phyloP scores from a whole-genome alignment of 1,139 yeast genomes.

The Nakaseomyces glabratus region DNA sequence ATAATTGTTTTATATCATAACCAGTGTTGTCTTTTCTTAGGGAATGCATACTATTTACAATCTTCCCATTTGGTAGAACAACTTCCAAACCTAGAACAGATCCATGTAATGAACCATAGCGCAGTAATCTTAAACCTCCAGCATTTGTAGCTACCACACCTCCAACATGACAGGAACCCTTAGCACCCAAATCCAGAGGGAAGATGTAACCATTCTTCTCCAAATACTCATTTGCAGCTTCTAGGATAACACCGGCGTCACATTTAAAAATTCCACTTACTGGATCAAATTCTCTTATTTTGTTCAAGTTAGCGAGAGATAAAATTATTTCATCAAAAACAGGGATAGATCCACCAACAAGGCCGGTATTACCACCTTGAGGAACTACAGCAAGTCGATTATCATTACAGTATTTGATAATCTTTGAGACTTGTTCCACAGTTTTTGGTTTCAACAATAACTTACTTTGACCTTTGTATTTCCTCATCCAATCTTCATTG shows the following conservation, averaged over 20 bases:
- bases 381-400: constrained; percentile 80
- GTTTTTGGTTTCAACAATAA: constrained; percentile 79
- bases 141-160: constrained; percentile 96
- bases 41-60: constrained; percentile 70
- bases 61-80: constrained; percentile 81
- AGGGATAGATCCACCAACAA: constrained; percentile 93
- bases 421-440: constrained; percentile 66
- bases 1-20: constrained; percentile 81
- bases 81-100: constrained; percentile 85
- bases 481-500: constrained; percentile 96
- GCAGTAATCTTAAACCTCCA: constrained; percentile 80
- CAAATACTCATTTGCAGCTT: constrained; percentile 71
- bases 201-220: constrained; percentile 79
- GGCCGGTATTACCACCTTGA: constrained; percentile 95
- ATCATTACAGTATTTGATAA: constrained; percentile 75
- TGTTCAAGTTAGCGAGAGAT: constrained; percentile 61
- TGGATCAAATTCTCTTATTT: constrained; percentile 70
- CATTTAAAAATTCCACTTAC: constrained; percentile 79
- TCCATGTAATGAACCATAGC: constrained; percentile 93
- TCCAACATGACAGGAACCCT: constrained; percentile 94
- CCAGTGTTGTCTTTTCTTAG: constrained; percentile 93
- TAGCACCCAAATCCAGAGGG: constrained; percentile 93
- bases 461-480: constrained; percentile 79
- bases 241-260: constrained; percentile 88
- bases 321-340: constrained; percentile 84